Evolutionary conservation across 129 eudicot genomes (phyloP).

Genomic region (Flaveria ramosissima): DNA sequence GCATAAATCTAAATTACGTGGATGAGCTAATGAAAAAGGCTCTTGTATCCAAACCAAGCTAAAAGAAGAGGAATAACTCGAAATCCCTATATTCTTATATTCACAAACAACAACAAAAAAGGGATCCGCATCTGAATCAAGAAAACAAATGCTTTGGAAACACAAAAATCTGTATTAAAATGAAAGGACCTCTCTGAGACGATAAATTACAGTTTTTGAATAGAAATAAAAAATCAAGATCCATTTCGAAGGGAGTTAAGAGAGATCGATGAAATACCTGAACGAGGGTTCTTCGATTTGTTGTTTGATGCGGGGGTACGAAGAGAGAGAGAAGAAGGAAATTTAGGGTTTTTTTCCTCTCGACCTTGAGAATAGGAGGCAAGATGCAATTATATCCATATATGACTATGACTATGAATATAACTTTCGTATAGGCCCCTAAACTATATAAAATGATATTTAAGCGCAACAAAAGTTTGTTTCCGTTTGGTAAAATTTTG

Average conservation of each 20-base stretch:
- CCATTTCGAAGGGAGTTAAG: neutral
- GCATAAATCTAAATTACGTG: neutral
- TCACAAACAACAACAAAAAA: neutral
- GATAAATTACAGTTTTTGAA: neutral
- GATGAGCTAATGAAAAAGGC: neutral
- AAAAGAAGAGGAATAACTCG: neutral
- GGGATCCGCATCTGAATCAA: neutral
- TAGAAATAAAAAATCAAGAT: neutral
- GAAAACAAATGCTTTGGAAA: neutral
- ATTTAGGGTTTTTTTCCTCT: neutral
- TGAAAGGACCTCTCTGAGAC: neutral
- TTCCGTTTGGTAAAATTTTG: too few relatives aligned
- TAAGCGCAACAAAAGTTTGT: too few relatives aligned
- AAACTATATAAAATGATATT: too few relatives aligned
- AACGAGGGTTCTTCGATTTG: conserved; percentile 16
- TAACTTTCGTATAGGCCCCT: too few relatives aligned
- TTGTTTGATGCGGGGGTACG: neutral
- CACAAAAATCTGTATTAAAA: too few relatives aligned
- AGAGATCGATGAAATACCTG: conserved; percentile 26
- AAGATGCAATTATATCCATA: too few relatives aligned
- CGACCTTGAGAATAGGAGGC: neutral
- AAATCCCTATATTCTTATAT: neutral
- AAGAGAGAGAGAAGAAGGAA: neutral
- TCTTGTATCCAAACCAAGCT: too few relatives aligned
- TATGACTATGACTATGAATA: too few relatives aligned